Percentiles rank a stretch among this genome's conserved stretches.
phyloP scores from a whole-genome alignment of 2,329 filamentous ascomycete genomes.

The Colletotrichum salicis region DNA sequence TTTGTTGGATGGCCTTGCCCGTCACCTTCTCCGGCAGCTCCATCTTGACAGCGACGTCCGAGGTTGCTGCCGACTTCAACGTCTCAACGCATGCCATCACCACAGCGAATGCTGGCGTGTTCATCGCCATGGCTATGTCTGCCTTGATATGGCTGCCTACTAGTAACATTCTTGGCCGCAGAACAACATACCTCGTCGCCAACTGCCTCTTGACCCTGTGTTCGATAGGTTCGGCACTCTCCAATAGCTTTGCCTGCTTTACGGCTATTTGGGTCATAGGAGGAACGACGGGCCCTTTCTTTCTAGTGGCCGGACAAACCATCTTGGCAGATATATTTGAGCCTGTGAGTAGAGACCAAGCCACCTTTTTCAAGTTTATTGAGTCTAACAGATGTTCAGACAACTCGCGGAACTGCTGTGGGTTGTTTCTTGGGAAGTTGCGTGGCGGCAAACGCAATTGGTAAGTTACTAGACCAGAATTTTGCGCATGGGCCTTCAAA shows the following conservation, averaged over 20 bases:
- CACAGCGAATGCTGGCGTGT: constrained; percentile 78
- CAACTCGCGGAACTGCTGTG: constrained; percentile 32
- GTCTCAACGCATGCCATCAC: constrained; percentile 78
- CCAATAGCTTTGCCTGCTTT: constrained; percentile 76
- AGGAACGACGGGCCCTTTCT: constrained; percentile 33
- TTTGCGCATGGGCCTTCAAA: not conserved
- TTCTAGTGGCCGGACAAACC: constrained; percentile 33
- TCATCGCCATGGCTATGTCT: constrained; percentile 77
- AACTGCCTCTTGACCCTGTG: constrained; percentile 73
- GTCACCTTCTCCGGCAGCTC: constrained; percentile 83
- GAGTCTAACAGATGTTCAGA: constrained; percentile 9
- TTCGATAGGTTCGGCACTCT: constrained; percentile 77
- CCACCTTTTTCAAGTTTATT: not conserved
- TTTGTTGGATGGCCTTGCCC: constrained; percentile 51
- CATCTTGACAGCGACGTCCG: constrained; percentile 77
- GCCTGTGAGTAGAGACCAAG: constrained; percentile 2
- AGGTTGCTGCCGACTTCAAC: constrained; percentile 73
- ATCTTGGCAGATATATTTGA: constrained; percentile 37
- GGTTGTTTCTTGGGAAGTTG: constrained; percentile 36
- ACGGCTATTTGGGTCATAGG: constrained; percentile 35
- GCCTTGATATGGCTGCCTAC: constrained; percentile 79
- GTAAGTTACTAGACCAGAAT: not conserved
- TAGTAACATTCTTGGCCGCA: constrained; percentile 52
- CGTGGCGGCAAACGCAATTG: constrained; percentile 33
- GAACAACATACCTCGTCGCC: constrained; percentile 56